Conservation (phyloP, 208 protist species). For the Acanthamoeba lenticulata region DNA sequence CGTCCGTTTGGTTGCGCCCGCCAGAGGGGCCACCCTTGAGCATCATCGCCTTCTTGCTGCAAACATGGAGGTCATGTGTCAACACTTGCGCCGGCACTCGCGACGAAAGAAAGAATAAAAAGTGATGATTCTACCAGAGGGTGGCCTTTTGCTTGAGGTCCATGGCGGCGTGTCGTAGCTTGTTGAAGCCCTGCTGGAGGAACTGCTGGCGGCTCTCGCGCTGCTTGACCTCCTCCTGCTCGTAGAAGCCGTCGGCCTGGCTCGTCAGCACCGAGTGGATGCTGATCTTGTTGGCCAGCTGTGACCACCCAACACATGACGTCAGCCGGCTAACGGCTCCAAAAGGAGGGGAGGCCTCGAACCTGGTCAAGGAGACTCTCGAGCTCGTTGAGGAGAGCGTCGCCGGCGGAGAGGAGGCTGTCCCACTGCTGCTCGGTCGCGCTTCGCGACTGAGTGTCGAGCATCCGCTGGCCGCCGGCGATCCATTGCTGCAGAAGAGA, state of each 20-base stretch:
- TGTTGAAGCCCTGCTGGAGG: not conserved
- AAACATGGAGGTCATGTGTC: not conserved
- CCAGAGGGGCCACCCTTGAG: not conserved
- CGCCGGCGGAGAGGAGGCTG: not conserved
- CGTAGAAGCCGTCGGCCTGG: not conserved
- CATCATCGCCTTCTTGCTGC: conserved; percentile 1
- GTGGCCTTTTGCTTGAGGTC: conserved; percentile 10
- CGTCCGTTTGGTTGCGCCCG: not conserved
- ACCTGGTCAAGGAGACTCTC: not conserved
- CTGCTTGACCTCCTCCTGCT: conserved; percentile 8
- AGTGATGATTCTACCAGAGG: not conserved
- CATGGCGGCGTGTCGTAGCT: not conserved
- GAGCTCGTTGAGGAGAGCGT: not conserved
- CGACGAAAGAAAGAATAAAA: too few species aligned
- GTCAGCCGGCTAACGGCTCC: not conserved
- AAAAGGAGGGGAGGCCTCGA: not conserved
- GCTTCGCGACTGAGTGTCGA: not conserved
- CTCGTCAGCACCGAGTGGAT: not conserved
- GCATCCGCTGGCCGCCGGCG: not conserved
- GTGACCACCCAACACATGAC: not conserved
- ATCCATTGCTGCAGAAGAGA: not conserved
- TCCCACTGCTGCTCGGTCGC: not conserved
- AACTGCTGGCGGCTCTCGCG: not conserved
- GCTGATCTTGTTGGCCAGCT: conserved; percentile 6
- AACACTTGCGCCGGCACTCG: not conserved